These are phyloP conservation scores for Parmelia sp. DNA, from an alignment of 495 filamentous ascomycete genomes.

Conservation along the genomic window DNA sequence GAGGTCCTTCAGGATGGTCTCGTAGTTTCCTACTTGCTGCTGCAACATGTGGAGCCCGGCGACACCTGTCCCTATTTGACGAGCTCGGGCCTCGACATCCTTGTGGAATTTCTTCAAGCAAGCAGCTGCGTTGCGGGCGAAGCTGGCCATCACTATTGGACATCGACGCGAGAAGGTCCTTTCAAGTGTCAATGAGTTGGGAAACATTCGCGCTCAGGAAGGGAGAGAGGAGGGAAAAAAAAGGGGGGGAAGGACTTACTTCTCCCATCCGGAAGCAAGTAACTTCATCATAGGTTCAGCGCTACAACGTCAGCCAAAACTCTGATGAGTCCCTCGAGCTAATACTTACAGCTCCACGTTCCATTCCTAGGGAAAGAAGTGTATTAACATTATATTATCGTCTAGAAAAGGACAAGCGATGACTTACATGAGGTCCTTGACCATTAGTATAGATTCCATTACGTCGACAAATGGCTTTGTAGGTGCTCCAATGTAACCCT, in stretches of 20 bases:
- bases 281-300: conserved; percentile 47
- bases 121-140: conserved; percentile 24
- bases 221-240: no score
- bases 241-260: conserved; percentile 12
- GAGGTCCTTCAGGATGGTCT: conserved; percentile 34
- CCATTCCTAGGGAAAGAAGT: conserved; percentile 35
- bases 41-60: conserved; percentile 37
- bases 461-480: conserved; percentile 55
- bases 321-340: background rate
- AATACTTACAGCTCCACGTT: conserved; percentile 38
- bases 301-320: conserved; percentile 17
- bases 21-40: conserved; percentile 43
- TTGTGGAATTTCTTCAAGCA: conserved; percentile 38
- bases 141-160: conserved; percentile 34
- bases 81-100: conserved; percentile 35
- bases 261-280: conserved; percentile 53
- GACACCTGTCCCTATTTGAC: conserved; percentile 31
- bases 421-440: conserved; percentile 23
- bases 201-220: background rate
- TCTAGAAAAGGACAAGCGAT: background rate
- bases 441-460: conserved; percentile 37
- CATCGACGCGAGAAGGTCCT: conserved; percentile 42
- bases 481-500: conserved; percentile 51
- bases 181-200: background rate
- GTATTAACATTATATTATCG: background rate